Base-by-base conservation (phyloP, 306 rosid species). In the Rubus parviflorus region DNA sequence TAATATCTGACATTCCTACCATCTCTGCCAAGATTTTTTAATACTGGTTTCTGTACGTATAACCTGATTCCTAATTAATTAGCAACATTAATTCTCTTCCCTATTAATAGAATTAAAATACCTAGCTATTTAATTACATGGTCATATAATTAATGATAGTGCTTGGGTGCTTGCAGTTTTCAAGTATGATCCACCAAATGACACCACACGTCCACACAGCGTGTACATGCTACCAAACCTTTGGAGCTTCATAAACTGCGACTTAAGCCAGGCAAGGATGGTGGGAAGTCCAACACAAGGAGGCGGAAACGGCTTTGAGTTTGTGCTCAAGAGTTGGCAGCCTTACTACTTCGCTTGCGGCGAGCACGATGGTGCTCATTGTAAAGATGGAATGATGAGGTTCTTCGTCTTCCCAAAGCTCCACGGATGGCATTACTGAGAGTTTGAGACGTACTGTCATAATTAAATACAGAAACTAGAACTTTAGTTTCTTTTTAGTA, bases 261-360 rank as follows among this genome's bases (percentile, higher is more conserved):
- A 89, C 40, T 16, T 93, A 0, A 86, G 73, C 8, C 68, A 23
- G 25, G 93, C 93, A 0, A 81, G 51, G 83, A 80, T 65, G 83
- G 0, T 78, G 41, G 93, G 89, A 0, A 83, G 78, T 37, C 30
- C 53, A 4, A 84, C 79, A 5, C 89, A 91, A 79, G 97, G 98
- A 15, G 69, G 5, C 0, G 88, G 92, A 47, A 46, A 85, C 0
- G 98, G 97, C 1, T 90, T 90, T 53, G 62, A 85, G 81, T 91
- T 85, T 20, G 77, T 72, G 79, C 79, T 93, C 7, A 81, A 86
- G 7, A 84, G 9, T 1, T 83, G 88, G 92, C 75, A 82, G 74
- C 89, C 97, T 63, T 70, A 87, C 81, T 93, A 75, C 81, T 91
- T 93, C 22, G 89, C 88, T 0, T 89, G 95, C 3, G 95, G 91